Base-by-base conservation (phyloP, 2,329 filamentous ascomycete genomes). In the Colletotrichum truncatum region DNA sequence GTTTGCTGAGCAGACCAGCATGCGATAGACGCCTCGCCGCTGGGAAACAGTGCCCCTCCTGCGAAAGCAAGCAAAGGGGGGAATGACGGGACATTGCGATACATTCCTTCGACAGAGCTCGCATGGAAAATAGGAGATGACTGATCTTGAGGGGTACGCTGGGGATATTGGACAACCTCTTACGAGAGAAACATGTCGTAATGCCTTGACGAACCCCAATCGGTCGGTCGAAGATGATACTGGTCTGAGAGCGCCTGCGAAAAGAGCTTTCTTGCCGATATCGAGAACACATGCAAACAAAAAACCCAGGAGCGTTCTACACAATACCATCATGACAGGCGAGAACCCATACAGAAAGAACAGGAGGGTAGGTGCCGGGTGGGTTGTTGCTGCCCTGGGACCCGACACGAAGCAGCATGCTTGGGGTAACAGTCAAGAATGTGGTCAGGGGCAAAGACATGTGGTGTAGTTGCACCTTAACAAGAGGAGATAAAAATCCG, bases 31-130 rank as follows among this genome's bases (percentile, higher is more conserved):
- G n/a, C 18, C 55, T 30, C 38, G 55, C 25, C 55, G 23, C 25
- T 38, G 21, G 41, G 18, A 16, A 26, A 34, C 34, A 45, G 41
- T 48, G 34, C 41, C 28, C 41, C n/a, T 51, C 43, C 43, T 12
- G 34, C 18, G 34, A 32, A 62, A 54, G 49, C 48, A 49, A 61
- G 38, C 32, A 41, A 34, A 43, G 34, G 49, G 18, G 58, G 55
- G 67, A 71, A 70, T 70, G 67, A 28, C 16, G 46, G 48, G 62
- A 67, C 56, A 67, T 67, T 69, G 64, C 55, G 21, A 23, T 21
- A 54, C 70, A 68, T 69, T 69, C 68, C 65, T 53, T 28, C 39
- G 36, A 25, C n/a, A 36, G 39, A 45, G 39, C n/a, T 36, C 57
- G 49, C 46, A 55, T 26, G 41, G 30, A 49, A 45, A 65, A 51